Evolutionary conservation across 306 rosid genomes (phyloP).

Genomic region (Trifolium dubium): DNA sequence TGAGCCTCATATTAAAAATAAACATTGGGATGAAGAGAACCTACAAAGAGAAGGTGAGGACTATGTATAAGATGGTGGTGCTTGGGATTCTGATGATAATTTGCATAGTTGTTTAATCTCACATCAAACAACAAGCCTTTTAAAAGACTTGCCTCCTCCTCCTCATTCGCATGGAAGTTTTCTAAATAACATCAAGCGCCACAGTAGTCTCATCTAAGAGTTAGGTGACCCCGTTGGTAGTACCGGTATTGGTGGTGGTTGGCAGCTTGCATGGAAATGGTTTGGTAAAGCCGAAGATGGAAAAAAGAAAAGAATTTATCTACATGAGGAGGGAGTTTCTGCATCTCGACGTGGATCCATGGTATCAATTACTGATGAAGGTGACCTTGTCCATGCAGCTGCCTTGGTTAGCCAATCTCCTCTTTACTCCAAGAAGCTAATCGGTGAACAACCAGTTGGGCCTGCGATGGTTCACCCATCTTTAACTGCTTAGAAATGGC

Average conservation of each 20-base stretch:
- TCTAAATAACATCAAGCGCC: conserved; percentile 72
- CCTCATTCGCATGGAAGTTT: conserved; percentile 75
- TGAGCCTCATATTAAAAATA: no score
- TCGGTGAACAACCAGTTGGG: conserved; percentile 64
- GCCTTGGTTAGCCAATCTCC: conserved; percentile 94
- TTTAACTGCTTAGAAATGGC: conserved; percentile 62
- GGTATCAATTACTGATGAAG: conserved; percentile 77
- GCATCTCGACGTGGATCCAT: conserved; percentile 79
- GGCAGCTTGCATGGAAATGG: conserved; percentile 99
- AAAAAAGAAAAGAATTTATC: no score
- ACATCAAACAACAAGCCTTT: no score
- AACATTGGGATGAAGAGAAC: no score
- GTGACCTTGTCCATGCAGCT: conserved; percentile 82
- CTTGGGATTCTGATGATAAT: no score
- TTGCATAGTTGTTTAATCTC: no score
- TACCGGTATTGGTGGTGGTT: conserved; percentile 93
- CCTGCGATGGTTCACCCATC: conserved; percentile 92
- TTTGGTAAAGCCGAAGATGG: conserved; percentile 75
- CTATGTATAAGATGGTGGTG: no score
- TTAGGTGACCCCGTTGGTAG: conserved; percentile 67
- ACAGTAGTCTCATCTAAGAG: conserved; percentile 83
- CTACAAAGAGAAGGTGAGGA: no score
- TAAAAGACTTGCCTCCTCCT: no score
- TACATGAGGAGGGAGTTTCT: conserved; percentile 72
- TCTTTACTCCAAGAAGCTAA: conserved; percentile 68